These are phyloP conservation scores for Sporothrix luriei DNA, from an alignment of 2,329 filamentous ascomycete species.

Conservation along the genomic window DNA sequence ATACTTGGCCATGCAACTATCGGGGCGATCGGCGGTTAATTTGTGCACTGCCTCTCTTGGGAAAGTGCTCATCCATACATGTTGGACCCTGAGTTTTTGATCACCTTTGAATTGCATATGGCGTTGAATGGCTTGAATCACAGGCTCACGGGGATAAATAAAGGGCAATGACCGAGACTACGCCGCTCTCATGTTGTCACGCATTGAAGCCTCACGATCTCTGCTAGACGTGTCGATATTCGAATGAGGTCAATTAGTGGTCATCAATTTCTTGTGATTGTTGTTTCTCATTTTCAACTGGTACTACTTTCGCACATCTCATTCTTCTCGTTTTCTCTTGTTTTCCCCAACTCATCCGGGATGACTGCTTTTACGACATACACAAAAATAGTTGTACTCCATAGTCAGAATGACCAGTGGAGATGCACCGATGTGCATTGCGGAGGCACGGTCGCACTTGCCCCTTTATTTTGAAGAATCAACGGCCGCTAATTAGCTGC, in stretches of 20 bases:
- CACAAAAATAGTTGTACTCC: no score
- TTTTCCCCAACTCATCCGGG: neutral
- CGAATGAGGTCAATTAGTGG: no score
- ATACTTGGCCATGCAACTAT: constrained; percentile 22
- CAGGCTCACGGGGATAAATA: no score
- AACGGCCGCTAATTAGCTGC: constrained; percentile 23
- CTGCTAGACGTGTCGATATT: no score
- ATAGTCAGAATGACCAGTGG: neutral
- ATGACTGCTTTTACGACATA: neutral
- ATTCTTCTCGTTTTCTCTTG: neutral
- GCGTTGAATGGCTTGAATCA: neutral
- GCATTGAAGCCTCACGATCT: neutral
- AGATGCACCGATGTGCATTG: neutral
- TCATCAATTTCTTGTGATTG: no score
- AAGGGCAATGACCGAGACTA: neutral
- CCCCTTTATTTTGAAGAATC: constrained; percentile 26
- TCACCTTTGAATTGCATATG: neutral
- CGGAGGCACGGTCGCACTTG: neutral
- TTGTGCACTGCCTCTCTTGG: constrained; percentile 7
- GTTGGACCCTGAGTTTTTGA: constrained; percentile 12
- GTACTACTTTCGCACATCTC: neutral
- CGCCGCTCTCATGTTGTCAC: neutral
- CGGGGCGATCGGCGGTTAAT: constrained; percentile 6
- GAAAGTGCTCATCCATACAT: neutral
- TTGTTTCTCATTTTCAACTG: no score